Percentiles rank a stretch among this genome's conserved stretches.
phyloP scores from a whole-genome alignment of 306 rosid species.

The Castanea sativa region DNA sequence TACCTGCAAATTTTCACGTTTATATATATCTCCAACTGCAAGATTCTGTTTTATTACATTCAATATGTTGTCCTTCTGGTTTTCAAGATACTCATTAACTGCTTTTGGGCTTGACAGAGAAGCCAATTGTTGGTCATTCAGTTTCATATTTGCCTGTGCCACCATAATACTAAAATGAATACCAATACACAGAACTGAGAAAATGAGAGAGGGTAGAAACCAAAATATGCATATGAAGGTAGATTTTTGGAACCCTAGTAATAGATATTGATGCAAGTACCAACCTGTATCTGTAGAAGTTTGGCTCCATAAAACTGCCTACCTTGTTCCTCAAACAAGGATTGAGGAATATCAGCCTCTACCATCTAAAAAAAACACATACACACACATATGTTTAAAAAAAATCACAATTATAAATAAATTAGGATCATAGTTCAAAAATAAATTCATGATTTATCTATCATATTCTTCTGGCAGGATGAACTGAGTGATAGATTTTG shows the following conservation, averaged over 20 bases:
- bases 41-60: conserved; percentile 83
- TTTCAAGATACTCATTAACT: conserved; percentile 76
- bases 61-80: conserved; percentile 74
- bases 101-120: conserved; percentile 84
- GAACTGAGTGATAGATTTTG: not conserved
- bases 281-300: conserved; percentile 86
- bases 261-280: conserved; percentile 9
- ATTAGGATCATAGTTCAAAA: not conserved
- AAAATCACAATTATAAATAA: not conserved
- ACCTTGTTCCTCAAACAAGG: conserved; percentile 94
- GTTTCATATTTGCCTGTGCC: conserved; percentile 64
- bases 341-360: conserved; percentile 79
- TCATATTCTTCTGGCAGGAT: not conserved
- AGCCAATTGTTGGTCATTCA: conserved; percentile 77
- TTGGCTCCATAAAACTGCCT: conserved; percentile 89
- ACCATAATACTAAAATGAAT: conserved; percentile 22
- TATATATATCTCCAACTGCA: conserved; percentile 93
- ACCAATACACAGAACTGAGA: not conserved
- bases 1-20: conserved; percentile 90
- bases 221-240: conserved; percentile 1
- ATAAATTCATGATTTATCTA: not conserved
- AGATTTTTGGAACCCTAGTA: not conserved
- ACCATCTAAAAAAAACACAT: conserved; percentile 59
- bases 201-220: not conserved
- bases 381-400: not conserved